A percentile compares a stretch with the other conserved stretches of the same genome.
These are phyloP conservation scores for Staphylotrichum tortipilum DNA, from an alignment of 495 filamentous ascomycete genomes.

Conservation along the genomic window DNA sequence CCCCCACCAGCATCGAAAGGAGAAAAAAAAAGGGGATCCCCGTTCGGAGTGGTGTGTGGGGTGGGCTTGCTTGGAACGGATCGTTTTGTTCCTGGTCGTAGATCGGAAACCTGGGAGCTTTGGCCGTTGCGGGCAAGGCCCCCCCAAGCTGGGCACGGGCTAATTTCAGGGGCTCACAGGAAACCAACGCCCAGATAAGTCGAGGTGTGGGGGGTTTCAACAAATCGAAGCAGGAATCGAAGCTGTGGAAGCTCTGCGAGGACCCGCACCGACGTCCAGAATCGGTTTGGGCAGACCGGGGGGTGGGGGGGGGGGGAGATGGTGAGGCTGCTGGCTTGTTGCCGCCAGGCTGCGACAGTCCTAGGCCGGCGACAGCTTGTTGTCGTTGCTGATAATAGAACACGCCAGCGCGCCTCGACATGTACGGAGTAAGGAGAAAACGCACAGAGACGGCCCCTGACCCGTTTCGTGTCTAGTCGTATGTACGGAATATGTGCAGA, in stretches of 20 bases:
- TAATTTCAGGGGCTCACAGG: conserved; percentile 1
- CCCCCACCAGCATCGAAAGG: no score
- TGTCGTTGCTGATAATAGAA: no score
- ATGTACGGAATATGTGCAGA: background rate
- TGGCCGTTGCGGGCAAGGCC: no score
- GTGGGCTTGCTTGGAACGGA: background rate
- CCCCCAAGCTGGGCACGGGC: background rate
- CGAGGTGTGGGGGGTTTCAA: conserved; percentile 11
- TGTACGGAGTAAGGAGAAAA: no score
- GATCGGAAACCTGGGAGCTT: background rate
- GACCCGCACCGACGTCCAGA: no score
- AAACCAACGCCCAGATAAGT: background rate
- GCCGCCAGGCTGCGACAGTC: no score
- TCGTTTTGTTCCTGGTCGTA: background rate
- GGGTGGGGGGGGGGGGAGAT: no score
- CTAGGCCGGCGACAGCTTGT: no score
- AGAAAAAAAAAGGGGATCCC: no score
- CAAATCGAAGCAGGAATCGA: conserved; percentile 9
- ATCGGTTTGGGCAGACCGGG: no score
- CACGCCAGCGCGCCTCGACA: no score
- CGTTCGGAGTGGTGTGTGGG: background rate
- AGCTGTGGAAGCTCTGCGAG: conserved; percentile 12
- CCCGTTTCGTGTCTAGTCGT: conserved; percentile 2
- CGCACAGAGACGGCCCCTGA: background rate
- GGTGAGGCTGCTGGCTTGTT: background rate